These are phyloP conservation scores for Pezicula rhizophila DNA, from an alignment of 2,329 filamentous ascomycete species.

Conservation along the genomic window DNA sequence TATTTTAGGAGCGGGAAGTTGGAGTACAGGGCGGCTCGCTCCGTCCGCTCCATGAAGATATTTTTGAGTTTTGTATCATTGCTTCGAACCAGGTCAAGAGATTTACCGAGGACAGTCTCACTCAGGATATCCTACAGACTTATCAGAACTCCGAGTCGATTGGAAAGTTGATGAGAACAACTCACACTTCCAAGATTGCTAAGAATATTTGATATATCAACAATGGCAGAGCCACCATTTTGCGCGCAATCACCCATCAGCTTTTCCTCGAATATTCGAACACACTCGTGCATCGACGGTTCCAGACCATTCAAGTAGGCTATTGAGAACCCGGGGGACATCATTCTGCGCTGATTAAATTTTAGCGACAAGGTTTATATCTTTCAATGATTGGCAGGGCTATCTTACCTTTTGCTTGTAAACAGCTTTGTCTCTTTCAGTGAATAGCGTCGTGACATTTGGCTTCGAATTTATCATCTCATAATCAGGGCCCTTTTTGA, in stretches of 20 bases:
- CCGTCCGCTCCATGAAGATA: constrained; percentile 8
- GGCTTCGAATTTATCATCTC: constrained; percentile 2
- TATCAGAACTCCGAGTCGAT: neutral
- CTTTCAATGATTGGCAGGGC: neutral
- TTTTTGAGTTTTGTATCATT: constrained; percentile 11
- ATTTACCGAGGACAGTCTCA: constrained; percentile 13
- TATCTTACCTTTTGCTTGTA: constrained; percentile 12
- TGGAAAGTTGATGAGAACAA: neutral
- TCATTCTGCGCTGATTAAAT: constrained; percentile 8
- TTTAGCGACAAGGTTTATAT: neutral
- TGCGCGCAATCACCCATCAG: constrained; percentile 7
- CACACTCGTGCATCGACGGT: constrained; percentile 12
- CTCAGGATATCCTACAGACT: constrained; percentile 13
- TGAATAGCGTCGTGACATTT: constrained; percentile 8
- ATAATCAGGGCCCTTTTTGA: constrained; percentile 11
- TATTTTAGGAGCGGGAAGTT: constrained; percentile 12
- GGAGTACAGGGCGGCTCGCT: constrained; percentile 6
- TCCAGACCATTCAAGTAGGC: constrained; percentile 14
- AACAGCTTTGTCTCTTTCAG: constrained; percentile 9
- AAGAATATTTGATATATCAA: constrained; percentile 9
- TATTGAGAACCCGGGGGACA: constrained; percentile 15
- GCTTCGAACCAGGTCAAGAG: constrained; percentile 12
- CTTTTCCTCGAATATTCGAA: constrained; percentile 7
- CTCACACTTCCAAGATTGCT: constrained; percentile 12
- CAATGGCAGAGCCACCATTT: constrained; percentile 3